phyloP scores from a whole-genome alignment of 2,329 filamentous ascomycete genomes.

The Xylariaceae sp. region DNA sequence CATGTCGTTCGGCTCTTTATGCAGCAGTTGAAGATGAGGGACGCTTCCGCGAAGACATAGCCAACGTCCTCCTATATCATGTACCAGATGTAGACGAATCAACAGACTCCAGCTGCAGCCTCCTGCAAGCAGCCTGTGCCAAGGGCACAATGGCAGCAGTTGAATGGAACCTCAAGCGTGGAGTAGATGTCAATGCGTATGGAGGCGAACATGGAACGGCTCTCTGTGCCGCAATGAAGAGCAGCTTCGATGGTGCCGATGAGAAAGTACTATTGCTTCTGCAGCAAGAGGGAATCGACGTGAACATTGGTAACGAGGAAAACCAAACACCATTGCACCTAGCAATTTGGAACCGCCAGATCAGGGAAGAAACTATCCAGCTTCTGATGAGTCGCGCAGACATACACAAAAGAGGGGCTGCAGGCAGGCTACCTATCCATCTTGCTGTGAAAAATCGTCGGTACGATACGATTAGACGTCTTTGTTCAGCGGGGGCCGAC shows the following conservation, averaged over 20 bases:
- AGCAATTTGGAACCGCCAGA: background rate
- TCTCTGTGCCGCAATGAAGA: background rate
- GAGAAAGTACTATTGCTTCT: background rate
- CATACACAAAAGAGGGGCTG: background rate
- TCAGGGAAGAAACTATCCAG: background rate
- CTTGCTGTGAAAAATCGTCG: background rate
- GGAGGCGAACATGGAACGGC: background rate
- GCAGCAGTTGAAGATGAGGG: too few species aligned
- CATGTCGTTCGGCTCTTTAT: too few species aligned
- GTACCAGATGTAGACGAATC: too few species aligned
- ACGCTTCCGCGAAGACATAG: too few species aligned
- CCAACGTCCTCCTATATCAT: too few species aligned
- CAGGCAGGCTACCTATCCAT: background rate
- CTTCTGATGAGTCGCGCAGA: background rate
- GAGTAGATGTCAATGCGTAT: background rate
- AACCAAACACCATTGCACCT: background rate
- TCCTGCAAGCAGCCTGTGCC: background rate
- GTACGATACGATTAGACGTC: background rate
- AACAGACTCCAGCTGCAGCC: background rate
- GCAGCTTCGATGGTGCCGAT: background rate
- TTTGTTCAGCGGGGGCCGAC: background rate
- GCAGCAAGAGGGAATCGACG: background rate
- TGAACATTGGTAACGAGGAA: background rate
- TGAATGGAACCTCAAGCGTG: background rate
- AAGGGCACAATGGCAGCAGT: background rate